These are phyloP conservation scores for Leccinellum albellum DNA, from an alignment of 768 basidiomycete genomes.

Conservation along the genomic window DNA sequence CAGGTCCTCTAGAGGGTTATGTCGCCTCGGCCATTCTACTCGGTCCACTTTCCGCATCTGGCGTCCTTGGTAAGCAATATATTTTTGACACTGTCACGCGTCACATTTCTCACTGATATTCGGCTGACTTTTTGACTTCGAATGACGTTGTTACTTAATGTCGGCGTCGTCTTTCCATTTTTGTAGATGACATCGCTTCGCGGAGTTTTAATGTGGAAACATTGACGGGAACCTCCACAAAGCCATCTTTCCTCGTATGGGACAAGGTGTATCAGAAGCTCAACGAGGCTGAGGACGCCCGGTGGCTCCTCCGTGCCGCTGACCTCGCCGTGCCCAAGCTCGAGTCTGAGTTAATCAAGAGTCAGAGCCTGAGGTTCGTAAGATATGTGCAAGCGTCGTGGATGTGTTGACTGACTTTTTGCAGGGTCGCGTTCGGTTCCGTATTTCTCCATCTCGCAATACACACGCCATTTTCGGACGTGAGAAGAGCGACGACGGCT, in stretches of 20 bases:
- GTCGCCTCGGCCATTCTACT: conserved; percentile 67
- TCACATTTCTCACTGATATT: neutral
- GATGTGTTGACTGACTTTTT: neutral
- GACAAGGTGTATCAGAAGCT: conserved; percentile 84
- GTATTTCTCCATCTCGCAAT: conserved; percentile 67
- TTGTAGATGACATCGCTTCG: conserved; percentile 43
- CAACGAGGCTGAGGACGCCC: conserved; percentile 55
- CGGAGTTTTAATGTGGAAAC: conserved; percentile 46
- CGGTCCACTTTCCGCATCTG: conserved; percentile 51
- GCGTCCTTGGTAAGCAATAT: conserved; percentile 48
- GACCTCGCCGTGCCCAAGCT: conserved; percentile 48
- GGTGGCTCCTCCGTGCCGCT: conserved; percentile 71
- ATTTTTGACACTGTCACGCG: neutral
- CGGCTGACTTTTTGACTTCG: neutral
- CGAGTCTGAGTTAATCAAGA: conserved; percentile 48
- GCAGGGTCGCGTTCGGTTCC: conserved; percentile 59
- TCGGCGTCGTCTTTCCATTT: neutral
- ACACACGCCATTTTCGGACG: conserved; percentile 50
- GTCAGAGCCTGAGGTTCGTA: conserved; percentile 48
- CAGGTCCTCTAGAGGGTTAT: conserved; percentile 82
- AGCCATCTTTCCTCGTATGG: conserved; percentile 83
- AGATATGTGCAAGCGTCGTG: neutral
- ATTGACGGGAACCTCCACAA: conserved; percentile 48
- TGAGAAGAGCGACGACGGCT: conserved; percentile 45
- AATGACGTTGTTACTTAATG: neutral